Evolutionary conservation across 1,284 basidiomycete genomes (phyloP).

Genomic region (Leccinum subrobustum): DNA sequence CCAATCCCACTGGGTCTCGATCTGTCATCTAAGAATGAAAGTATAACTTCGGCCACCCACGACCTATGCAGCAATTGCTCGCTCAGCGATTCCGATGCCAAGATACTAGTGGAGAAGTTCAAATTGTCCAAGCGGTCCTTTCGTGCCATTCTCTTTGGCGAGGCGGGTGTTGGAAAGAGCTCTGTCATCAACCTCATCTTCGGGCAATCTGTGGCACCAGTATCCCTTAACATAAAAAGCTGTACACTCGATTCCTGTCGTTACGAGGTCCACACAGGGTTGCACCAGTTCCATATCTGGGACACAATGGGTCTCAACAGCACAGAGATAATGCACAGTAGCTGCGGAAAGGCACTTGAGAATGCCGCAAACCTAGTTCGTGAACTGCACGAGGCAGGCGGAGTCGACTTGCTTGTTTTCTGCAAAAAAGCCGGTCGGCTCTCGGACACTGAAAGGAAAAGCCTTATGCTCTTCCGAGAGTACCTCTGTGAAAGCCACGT

Average conservation of each 20-base stretch:
- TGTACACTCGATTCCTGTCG: slow-evolving; percentile 24
- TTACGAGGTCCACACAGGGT: slow-evolving; percentile 20
- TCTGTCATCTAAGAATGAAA: not conserved
- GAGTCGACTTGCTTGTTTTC: slow-evolving; percentile 39
- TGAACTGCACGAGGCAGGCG: slow-evolving; percentile 27
- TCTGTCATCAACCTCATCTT: slow-evolving; percentile 29
- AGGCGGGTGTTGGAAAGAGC: slow-evolving; percentile 30
- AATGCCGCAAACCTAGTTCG: slow-evolving; percentile 34
- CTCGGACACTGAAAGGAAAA: slow-evolving; percentile 22
- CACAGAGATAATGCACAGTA: not conserved
- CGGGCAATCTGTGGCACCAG: slow-evolving; percentile 8
- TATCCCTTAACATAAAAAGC: slow-evolving; percentile 14
- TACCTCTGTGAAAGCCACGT: slow-evolving; percentile 35
- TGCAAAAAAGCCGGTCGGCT: slow-evolving; percentile 34
- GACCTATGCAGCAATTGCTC: slow-evolving; percentile 11
- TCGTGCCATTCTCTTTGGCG: slow-evolving; percentile 26
- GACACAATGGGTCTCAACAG: slow-evolving; percentile 35
- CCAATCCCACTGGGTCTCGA: not conserved
- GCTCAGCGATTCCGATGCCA: slow-evolving; percentile 8
- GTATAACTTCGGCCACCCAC: not conserved
- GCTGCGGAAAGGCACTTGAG: slow-evolving; percentile 26
- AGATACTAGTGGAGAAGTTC: not conserved
- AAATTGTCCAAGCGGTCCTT: slow-evolving; percentile 8
- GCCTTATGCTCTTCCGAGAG: slow-evolving; percentile 36
- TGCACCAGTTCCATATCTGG: slow-evolving; percentile 31